Evolutionary conservation across 2,329 filamentous ascomycete species (phyloP).

Genomic region (Chrysoporthe cubensis): DNA sequence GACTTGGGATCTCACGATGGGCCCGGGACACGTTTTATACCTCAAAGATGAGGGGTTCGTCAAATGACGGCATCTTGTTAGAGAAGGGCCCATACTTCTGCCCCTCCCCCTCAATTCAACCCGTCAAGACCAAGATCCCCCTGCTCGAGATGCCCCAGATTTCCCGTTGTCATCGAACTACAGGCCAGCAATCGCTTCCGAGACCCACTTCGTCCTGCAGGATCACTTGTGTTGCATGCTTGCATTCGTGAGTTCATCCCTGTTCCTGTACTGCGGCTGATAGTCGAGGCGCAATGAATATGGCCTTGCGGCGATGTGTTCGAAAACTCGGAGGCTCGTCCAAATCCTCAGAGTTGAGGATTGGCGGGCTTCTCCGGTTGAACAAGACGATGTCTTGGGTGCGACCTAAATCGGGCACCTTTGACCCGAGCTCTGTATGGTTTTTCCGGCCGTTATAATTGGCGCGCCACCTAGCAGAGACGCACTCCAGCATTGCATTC

Average conservation of each 20-base stretch:
- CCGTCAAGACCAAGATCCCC: neutral
- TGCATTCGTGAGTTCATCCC: constrained; percentile 9
- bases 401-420: constrained; percentile 16
- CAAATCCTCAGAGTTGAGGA: neutral
- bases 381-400: neutral
- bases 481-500: neutral
- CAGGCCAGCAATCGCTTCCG: constrained; percentile 6
- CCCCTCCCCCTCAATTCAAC: constrained; percentile 22
- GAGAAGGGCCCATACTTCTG: constrained; percentile 9
- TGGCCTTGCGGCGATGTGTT: neutral
- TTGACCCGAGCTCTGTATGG: constrained; percentile 7
- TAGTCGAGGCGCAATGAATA: neutral
- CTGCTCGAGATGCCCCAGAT: neutral
- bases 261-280: neutral
- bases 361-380: constrained; percentile 13
- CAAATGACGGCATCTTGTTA: constrained; percentile 22
- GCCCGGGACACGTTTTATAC: constrained; percentile 1
- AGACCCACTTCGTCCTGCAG: constrained; percentile 2
- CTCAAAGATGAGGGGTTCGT: constrained; percentile 7
- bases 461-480: neutral
- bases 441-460: neutral
- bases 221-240: neutral
- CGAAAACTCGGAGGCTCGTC: neutral
- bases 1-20: neutral
- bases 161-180: neutral